Evolutionary conservation across 441 rosid genomes (phyloP), one percentile per base, ranked within the genome.

Genomic region (Aleurites moluccanus): DNA sequence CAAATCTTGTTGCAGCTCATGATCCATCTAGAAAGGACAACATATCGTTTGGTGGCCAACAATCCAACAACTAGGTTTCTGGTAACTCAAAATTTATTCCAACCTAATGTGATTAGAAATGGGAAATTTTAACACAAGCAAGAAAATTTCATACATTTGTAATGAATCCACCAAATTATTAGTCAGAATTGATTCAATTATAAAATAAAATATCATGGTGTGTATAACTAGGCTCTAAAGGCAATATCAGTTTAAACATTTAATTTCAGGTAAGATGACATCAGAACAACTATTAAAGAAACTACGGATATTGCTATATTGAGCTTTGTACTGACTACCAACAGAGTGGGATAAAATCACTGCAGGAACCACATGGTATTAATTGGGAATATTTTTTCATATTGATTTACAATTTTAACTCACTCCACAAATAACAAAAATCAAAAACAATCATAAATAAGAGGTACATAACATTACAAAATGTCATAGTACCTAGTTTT

Each of bases 291-390:
- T 35, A 52, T 35, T 49, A 20, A 50, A 3, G 21, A 23, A 50
- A 44, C 38, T 13, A 69, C n/a, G 3, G 62, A 33, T 6, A 40
- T 49, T 16, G 27, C 25, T 25, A 6, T 65, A 28, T 20, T 6
- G 3, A 70, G 50, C 27, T 25, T 30, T 20, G 15, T 3, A 55
- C 14, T 23, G 52, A 73, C 15, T 3, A 53, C 14, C 10, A 76
- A 73, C 15, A 65, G 71, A 65, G 28, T 6, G 10, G 64, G 10
- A 3, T 61, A 53, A 9, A 44, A 74, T 38, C 35, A 50, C 18
- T 23, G 44, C 47, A 74, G 33, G 68, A 33, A 30, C 52, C n/a
- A 53, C 55, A 69, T 23, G 52, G 64, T 64, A 64, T 64, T 44
- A 44, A 44, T 44, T 44, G 47, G 47, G 2, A 44, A 11, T 9